phyloP scores from a whole-genome alignment of 2,329 filamentous ascomycete genomes.

The Aplosporella prunicola region DNA sequence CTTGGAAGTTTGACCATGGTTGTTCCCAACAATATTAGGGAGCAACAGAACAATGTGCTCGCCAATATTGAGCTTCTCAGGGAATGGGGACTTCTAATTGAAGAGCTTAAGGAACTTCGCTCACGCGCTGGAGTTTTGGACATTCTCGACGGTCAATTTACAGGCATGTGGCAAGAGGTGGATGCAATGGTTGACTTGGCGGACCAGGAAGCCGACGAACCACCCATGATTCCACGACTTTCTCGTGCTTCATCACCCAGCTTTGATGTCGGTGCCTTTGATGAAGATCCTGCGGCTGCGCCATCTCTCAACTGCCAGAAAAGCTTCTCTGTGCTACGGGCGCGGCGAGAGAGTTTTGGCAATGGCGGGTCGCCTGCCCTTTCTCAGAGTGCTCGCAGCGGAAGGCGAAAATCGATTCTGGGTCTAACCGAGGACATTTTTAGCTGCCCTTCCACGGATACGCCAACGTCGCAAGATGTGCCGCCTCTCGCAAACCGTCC shows the following conservation, averaged over 20 bases:
- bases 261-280: slow-evolving; percentile 50
- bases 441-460: slow-evolving; percentile 22
- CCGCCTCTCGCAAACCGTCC: slow-evolving; percentile 38
- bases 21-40: slow-evolving; percentile 71
- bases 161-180: slow-evolving; percentile 65
- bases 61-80: slow-evolving; percentile 76
- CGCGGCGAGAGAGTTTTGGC: slow-evolving; percentile 1
- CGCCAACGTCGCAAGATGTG: slow-evolving; percentile 22
- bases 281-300: slow-evolving; percentile 30
- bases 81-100: slow-evolving; percentile 71
- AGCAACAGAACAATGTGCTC: slow-evolving; percentile 71
- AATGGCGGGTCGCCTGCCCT: slow-evolving; percentile 4
- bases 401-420: slow-evolving; percentile 26
- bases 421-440: slow-evolving; percentile 28
- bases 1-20: no score
- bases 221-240: slow-evolving; percentile 40
- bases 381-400: background rate
- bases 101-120: slow-evolving; percentile 70
- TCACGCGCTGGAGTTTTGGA: slow-evolving; percentile 59
- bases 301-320: background rate
- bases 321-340: slow-evolving; percentile 4
- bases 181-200: slow-evolving; percentile 83
- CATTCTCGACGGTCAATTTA: slow-evolving; percentile 51
- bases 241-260: slow-evolving; percentile 49
- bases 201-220: slow-evolving; percentile 54